Percentiles rank a stretch among this genome's conserved stretches.
Evolutionary conservation across 768 basidiomycete species (phyloP).

Genomic region (Ramaria sp.): DNA sequence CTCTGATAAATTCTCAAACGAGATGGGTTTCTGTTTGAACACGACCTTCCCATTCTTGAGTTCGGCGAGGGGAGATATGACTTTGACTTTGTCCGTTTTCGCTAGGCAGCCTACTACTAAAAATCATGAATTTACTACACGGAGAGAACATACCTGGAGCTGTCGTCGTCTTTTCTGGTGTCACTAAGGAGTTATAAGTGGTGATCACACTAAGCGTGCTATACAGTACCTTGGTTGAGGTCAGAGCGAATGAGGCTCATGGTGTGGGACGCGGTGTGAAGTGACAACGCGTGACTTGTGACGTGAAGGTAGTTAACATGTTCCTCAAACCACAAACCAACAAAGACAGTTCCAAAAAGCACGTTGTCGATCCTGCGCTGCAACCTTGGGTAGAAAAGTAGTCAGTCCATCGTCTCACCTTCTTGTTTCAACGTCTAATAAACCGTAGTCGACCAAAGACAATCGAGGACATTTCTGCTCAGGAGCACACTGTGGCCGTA

Average conservation of each 20-base stretch:
- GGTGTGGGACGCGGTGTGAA: constrained; percentile 14
- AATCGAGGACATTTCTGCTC: constrained; percentile 94
- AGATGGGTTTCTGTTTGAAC: constrained; percentile 64
- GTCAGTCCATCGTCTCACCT: constrained; percentile 29
- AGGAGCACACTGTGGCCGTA: constrained; percentile 92
- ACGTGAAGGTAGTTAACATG: constrained; percentile 24
- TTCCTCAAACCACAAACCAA: constrained; percentile 48
- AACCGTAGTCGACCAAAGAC: constrained; percentile 80
- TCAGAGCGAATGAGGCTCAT: not conserved
- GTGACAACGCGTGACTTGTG: constrained; percentile 32
- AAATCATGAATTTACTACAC: not conserved
- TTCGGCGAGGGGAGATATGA: constrained; percentile 41
- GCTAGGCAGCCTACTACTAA: not conserved
- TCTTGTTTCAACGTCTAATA: not conserved
- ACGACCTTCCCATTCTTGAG: constrained; percentile 67
- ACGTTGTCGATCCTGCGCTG: constrained; percentile 38
- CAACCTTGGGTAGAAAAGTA: constrained; percentile 99
- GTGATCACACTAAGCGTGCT: not conserved
- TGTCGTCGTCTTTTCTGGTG: not conserved
- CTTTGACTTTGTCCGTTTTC: constrained; percentile 9
- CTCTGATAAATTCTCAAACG: constrained; percentile 71
- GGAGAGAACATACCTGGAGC: not conserved
- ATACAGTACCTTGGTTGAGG: not conserved
- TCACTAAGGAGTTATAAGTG: not conserved
- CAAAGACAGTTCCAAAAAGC: constrained; percentile 20